Percentiles rank a stretch among this genome's conserved stretches.
These are phyloP conservation scores for Eucalyptus viminalis DNA, from an alignment of 345 rosid genomes.

Conservation along the genomic window DNA sequence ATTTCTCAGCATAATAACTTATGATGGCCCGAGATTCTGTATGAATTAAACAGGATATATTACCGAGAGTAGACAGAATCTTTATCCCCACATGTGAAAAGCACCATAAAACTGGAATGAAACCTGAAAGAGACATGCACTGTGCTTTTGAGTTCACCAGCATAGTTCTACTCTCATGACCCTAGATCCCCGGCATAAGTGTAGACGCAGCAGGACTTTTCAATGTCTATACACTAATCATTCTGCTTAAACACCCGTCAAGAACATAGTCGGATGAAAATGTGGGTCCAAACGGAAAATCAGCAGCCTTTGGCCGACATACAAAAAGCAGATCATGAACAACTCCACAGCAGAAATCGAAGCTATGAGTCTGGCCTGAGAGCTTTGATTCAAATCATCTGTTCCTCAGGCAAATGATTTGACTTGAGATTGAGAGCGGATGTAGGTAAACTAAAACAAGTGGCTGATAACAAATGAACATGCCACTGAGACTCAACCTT, in stretches of 20 bases:
- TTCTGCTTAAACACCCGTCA: background rate
- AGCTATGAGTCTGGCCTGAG: background rate
- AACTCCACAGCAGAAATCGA: background rate
- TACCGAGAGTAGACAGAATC: background rate
- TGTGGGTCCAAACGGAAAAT: background rate
- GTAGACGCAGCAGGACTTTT: background rate
- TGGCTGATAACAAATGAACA: background rate
- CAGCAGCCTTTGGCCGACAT: background rate
- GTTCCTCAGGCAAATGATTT: background rate
- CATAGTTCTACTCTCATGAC: background rate
- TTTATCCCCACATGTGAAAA: background rate
- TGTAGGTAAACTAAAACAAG: background rate
- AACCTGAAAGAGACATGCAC: background rate
- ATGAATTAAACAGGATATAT: background rate
- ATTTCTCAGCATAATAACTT: conserved; percentile 58
- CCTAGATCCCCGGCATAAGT: background rate
- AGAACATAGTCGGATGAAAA: background rate
- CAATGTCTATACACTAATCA: background rate
- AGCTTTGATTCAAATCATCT: background rate
- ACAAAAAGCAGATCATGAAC: background rate
- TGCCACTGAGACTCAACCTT: background rate
- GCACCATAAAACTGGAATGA: background rate
- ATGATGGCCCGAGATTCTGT: conserved; percentile 67
- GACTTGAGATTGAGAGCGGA: background rate
- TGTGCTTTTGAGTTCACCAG: background rate